A percentile compares a stretch with the other conserved stretches of the same genome.
These are phyloP conservation scores for Piloderma croceum DNA, from an alignment of 768 basidiomycete species.

Conservation along the genomic window DNA sequence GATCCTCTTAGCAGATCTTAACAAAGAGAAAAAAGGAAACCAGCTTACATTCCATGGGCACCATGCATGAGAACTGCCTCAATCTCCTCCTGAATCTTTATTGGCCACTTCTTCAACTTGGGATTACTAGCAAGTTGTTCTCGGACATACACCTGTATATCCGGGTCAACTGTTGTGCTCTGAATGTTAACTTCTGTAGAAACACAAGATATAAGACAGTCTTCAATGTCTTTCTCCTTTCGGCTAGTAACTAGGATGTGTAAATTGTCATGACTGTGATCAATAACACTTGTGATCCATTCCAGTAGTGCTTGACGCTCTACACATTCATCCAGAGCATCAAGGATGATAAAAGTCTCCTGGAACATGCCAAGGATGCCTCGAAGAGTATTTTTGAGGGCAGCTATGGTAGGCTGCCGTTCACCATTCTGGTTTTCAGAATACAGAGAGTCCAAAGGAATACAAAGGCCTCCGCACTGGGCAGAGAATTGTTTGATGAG, in stretches of 20 bases:
- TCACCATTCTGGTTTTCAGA: no score
- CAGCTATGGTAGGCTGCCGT: no score
- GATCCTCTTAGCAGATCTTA: background rate
- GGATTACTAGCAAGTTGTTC: no score
- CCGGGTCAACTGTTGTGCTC: no score
- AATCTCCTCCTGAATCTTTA: no score
- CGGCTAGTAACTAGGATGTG: conserved; percentile 14
- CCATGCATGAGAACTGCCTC: no score
- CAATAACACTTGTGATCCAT: conserved; percentile 4
- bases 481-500: conserved; percentile 15
- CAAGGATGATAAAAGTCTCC: conserved; percentile 16
- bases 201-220: background rate
- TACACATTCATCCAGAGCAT: conserved; percentile 18
- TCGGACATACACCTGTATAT: no score
- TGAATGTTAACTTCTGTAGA: background rate
- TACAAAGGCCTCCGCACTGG: conserved; percentile 1
- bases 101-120: no score
- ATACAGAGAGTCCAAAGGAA: no score
- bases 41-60: no score
- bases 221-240: conserved; percentile 8
- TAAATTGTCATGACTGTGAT: conserved; percentile 1
- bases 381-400: conserved; percentile 9
- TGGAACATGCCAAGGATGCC: conserved; percentile 5
- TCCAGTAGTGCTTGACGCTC: conserved; percentile 8
- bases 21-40: no score